A percentile compares a stretch with the other conserved stretches of the same genome.
Conservation (phyloP, 2,329 filamentous ascomycete genomes). For the Karstenula rhodostoma region DNA sequence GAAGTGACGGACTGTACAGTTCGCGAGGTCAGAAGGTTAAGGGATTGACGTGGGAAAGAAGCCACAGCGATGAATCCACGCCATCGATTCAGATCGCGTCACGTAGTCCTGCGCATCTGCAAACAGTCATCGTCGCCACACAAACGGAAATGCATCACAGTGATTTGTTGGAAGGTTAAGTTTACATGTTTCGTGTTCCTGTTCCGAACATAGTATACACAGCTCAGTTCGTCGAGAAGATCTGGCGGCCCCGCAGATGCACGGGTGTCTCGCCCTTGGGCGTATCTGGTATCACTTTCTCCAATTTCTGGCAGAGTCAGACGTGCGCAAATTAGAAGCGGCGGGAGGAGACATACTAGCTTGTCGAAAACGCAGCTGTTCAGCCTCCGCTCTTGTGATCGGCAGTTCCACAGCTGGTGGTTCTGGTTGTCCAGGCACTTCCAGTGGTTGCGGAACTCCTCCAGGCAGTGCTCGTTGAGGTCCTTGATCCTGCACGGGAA, state of each 20-base stretch:
- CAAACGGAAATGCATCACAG: constrained; percentile 21
- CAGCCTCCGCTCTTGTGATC: constrained; percentile 83
- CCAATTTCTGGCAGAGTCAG: constrained; percentile 52
- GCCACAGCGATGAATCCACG: constrained; percentile 7
- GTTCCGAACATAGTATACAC: constrained; percentile 42
- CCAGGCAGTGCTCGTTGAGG: constrained; percentile 92
- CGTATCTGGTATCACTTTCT: constrained; percentile 61
- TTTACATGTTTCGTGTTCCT: constrained; percentile 29
- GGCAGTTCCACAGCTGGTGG: constrained; percentile 96
- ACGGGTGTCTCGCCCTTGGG: constrained; percentile 59
- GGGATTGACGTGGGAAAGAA: not conserved
- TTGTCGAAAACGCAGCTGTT: constrained; percentile 98
- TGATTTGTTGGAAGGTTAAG: constrained; percentile 12
- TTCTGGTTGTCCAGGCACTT: constrained; percentile 96
- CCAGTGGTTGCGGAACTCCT: constrained; percentile 93
- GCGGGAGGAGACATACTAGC: constrained; percentile 71
- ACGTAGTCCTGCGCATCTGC: not conserved
- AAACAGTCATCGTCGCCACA: constrained; percentile 7
- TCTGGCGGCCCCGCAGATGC: constrained; percentile 59
- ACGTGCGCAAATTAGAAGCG: not conserved
- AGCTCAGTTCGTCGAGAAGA: constrained; percentile 44
- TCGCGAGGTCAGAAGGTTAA: not conserved
- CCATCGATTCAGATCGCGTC: constrained; percentile 5
- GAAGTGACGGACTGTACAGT: not conserved
- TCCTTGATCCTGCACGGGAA: constrained; percentile 76